These are phyloP conservation scores for Neonectria punicea DNA, from an alignment of 2,329 filamentous ascomycete species.

Conservation along the genomic window DNA sequence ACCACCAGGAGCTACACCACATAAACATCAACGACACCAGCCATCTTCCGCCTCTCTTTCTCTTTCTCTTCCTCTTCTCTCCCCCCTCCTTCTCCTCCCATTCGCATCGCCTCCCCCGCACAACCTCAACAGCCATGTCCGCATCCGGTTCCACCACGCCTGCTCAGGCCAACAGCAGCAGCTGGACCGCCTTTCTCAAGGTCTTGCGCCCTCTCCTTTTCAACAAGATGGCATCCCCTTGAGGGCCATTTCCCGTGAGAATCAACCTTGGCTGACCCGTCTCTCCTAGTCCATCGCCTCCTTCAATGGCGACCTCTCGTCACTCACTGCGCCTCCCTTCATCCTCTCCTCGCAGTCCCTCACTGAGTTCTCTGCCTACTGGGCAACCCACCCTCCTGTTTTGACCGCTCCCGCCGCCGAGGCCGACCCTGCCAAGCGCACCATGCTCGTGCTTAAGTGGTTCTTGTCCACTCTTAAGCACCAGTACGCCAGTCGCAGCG, in stretches of 20 bases:
- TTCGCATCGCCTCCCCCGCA: constrained; percentile 7
- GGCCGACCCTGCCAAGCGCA: constrained; percentile 81
- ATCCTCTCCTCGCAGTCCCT: constrained; percentile 82
- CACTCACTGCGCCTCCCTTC: constrained; percentile 83
- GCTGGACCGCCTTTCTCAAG: constrained; percentile 65
- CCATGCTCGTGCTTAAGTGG: constrained; percentile 92
- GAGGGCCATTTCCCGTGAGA: neutral
- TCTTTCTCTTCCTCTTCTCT: neutral
- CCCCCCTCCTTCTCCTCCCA: neutral
- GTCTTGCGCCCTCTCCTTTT: constrained; percentile 43
- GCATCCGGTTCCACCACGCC: constrained; percentile 43
- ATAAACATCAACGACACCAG: constrained; percentile 25
- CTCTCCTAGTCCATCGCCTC: constrained; percentile 74
- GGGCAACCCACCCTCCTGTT: constrained; percentile 80
- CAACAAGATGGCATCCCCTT: neutral
- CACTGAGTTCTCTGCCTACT: constrained; percentile 85
- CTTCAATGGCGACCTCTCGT: constrained; percentile 84
- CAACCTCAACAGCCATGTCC: constrained; percentile 43
- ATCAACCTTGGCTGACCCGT: constrained; percentile 28
- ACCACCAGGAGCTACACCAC: constrained; percentile 25
- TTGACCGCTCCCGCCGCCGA: constrained; percentile 87
- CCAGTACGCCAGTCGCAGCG: constrained; percentile 79
- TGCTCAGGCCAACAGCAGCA: constrained; percentile 55
- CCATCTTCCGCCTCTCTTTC: constrained; percentile 20
- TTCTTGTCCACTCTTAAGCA: constrained; percentile 94